These are phyloP conservation scores for Paraconiothyrium sp. DNA, from an alignment of 2,329 filamentous ascomycete genomes.

Conservation along the genomic window DNA sequence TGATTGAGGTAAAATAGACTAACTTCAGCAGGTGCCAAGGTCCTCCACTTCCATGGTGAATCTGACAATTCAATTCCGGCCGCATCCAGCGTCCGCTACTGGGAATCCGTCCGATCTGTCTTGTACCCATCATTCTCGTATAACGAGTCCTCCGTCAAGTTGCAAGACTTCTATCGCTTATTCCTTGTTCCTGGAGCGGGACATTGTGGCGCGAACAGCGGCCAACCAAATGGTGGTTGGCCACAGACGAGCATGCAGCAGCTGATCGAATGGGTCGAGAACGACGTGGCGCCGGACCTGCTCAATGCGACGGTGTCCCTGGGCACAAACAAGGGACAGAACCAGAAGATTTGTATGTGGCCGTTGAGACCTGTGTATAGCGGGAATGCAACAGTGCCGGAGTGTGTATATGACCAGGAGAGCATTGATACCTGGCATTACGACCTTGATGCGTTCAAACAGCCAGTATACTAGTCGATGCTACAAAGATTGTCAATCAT, in stretches of 20 bases:
- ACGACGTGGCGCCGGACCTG: conserved; percentile 39
- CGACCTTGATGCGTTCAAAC: neutral
- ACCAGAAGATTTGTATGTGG: conserved; percentile 53
- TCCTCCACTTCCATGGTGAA: no score
- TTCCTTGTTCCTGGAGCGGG: neutral
- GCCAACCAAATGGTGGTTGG: conserved; percentile 21
- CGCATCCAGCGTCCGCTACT: no score
- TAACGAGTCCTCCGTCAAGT: neutral
- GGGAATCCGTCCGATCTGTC: no score
- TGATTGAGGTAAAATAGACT: no score
- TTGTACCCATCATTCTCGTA: neutral
- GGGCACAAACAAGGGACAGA: conserved; percentile 44
- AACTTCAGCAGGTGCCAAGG: no score
- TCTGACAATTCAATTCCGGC: no score
- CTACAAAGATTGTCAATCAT: no score
- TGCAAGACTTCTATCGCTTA: neutral
- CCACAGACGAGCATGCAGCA: conserved; percentile 21
- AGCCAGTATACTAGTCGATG: neutral
- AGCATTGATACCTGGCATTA: conserved; percentile 36
- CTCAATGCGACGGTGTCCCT: conserved; percentile 53
- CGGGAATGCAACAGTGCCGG: conserved; percentile 30
- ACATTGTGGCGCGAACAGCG: no score
- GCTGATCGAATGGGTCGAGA: conserved; percentile 26
- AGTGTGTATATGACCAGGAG: conserved; percentile 37
- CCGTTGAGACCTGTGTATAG: conserved; percentile 43